phyloP scores from a whole-genome alignment of 2,329 filamentous ascomycete species.

The Colletotrichum lini region DNA sequence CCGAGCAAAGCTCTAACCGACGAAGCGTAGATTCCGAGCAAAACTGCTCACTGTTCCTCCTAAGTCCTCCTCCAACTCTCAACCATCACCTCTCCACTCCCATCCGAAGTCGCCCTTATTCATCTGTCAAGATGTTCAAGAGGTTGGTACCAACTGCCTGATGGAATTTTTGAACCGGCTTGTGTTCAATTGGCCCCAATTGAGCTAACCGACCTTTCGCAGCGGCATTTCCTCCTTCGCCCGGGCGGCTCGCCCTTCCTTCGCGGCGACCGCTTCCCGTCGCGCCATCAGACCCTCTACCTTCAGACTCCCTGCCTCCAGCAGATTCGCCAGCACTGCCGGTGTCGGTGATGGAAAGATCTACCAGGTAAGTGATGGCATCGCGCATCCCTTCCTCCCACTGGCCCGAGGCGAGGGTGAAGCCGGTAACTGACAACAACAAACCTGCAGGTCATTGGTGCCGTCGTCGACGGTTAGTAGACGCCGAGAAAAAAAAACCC shows the following conservation, averaged over 20 bases:
- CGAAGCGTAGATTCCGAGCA: slow-evolving; percentile 58
- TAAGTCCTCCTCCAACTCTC: slow-evolving; percentile 64
- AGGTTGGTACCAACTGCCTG: slow-evolving; percentile 70
- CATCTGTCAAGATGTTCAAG: slow-evolving; percentile 86
- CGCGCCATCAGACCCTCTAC: slow-evolving; percentile 70
- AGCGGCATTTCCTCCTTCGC: slow-evolving; percentile 78
- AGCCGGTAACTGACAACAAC: slow-evolving; percentile 61
- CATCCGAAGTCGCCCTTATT: slow-evolving; percentile 74
- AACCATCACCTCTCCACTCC: slow-evolving; percentile 70
- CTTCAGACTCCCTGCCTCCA: slow-evolving; percentile 69
- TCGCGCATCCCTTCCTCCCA: slow-evolving; percentile 21
- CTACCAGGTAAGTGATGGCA: slow-evolving; percentile 70
- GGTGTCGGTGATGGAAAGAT: slow-evolving; percentile 76
- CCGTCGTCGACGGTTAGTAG: slow-evolving; percentile 95
- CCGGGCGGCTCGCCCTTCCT: slow-evolving; percentile 73
- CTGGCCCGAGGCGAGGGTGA: slow-evolving; percentile 32
- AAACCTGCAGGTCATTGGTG: slow-evolving; percentile 92
- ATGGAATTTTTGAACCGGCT: slow-evolving; percentile 48
- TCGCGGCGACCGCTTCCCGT: slow-evolving; percentile 70
- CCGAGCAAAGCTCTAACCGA: slow-evolving; percentile 60
- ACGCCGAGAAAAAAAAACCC: slow-evolving; percentile 36
- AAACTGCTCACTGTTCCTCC: slow-evolving; percentile 63
- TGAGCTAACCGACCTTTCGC: slow-evolving; percentile 61
- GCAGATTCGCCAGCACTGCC: slow-evolving; percentile 72
- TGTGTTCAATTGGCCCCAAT: slow-evolving; percentile 65